Evolutionary conservation across 768 basidiomycete genomes (phyloP), one percentile per base, ranked within the genome.

Genomic region (Kwoniella botswanensis): DNA sequence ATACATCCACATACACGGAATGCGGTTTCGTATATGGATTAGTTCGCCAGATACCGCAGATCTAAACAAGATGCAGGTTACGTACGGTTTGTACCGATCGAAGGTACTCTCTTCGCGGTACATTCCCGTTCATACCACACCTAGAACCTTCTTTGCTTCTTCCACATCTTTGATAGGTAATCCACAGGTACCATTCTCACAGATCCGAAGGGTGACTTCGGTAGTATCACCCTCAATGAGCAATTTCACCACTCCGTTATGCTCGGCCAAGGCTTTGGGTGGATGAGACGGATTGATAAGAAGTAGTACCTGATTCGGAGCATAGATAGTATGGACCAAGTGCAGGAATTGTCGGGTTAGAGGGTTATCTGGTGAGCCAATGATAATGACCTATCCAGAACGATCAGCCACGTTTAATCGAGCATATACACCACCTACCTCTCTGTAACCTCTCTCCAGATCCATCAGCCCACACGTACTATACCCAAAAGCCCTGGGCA

Each of bases 221-320:
- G 15, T 22, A 18, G 7, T 12, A 52, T 29, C 24, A 26, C 63
- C 74, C 10, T 74, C 60, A 12, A 80, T 55, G 7, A 80, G 62
- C 3, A 71, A 71, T 46, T 73, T 71, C 41, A 79, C 58, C 43
- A 74, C 75, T 4, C 60, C 58, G 60, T 81, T 81, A 26, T 60
- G n/a, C 35, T 71, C 44, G n/a, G 71, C 76, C 13, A 79, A 67
- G 18, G 52, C 67, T 5, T 1, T 13, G 3, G 76, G 75, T 11
- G 74, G 75, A 11, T 65, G 41, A 10, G 55, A 21, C 0, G 80
- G 80, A 54, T 81, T 74, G 4, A 89, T 84, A 85, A 90, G 87
- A 71, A 91, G 89, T 1, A 90, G 86, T 15, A 87, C 87, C 76
- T 91, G 91, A 22, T 89, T 90, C 0, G 89, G 89, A 41, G 89